These are phyloP conservation scores for Hypoxylon sp. DNA, from an alignment of 2,329 filamentous ascomycete genomes.

Conservation along the genomic window DNA sequence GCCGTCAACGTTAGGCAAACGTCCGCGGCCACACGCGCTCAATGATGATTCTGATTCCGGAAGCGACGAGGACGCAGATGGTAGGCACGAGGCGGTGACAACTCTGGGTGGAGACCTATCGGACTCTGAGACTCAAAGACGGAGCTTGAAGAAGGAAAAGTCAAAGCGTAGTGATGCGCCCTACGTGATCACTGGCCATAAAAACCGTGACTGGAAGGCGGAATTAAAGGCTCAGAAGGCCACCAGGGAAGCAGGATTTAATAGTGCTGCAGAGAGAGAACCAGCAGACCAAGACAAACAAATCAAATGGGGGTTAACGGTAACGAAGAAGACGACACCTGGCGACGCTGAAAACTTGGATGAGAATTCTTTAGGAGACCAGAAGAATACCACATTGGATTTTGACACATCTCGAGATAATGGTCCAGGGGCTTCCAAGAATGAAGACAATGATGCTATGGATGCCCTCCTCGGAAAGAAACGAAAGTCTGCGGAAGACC, in stretches of 20 bases:
- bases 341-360: constrained; percentile 35
- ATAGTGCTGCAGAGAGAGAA: constrained; percentile 45
- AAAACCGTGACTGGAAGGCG: constrained; percentile 56
- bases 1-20: constrained; percentile 65
- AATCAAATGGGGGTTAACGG: constrained; percentile 58
- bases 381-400: constrained; percentile 26
- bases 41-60: constrained; percentile 62
- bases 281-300: constrained; percentile 55
- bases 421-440: constrained; percentile 27
- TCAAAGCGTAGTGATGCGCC: constrained; percentile 37
- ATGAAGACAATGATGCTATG: constrained; percentile 70
- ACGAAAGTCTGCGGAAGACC: constrained; percentile 61
- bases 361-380: constrained; percentile 30
- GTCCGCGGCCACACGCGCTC: constrained; percentile 61
- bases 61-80: constrained; percentile 46
- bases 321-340: constrained; percentile 51
- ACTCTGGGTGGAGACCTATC: constrained; percentile 52
- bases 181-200: constrained; percentile 52
- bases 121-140: constrained; percentile 42
- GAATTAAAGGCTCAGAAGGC: constrained; percentile 49
- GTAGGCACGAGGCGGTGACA: constrained; percentile 54
- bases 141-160: constrained; percentile 33
- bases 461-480: constrained; percentile 75
- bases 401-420: constrained; percentile 36
- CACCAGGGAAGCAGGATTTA: constrained; percentile 18